Conservation (phyloP, 768 basidiomycete genomes). For the Stropharia rugosoannulata region DNA sequence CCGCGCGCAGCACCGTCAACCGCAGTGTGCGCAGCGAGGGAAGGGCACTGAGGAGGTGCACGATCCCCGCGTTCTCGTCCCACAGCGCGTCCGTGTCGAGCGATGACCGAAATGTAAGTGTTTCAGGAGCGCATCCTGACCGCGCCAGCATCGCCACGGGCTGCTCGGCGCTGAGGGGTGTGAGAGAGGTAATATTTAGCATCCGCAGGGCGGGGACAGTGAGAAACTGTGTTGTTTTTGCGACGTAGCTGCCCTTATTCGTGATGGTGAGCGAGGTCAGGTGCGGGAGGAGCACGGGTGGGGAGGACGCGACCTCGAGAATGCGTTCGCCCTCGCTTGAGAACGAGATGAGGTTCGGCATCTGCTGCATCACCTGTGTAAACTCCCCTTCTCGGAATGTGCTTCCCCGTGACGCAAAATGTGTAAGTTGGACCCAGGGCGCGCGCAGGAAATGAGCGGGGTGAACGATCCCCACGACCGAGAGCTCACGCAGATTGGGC, state of each 20-base stretch:
- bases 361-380: conserved; percentile 16
- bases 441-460: conserved; percentile 18
- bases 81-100: conserved; percentile 13
- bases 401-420: conserved; percentile 14
- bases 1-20: conserved; percentile 15
- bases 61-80: conserved; percentile 20
- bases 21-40: conserved; percentile 16
- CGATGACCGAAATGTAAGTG: conserved; percentile 15
- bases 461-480: conserved; percentile 10
- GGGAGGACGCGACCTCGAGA: conserved; percentile 18
- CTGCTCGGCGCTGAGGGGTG: conserved; percentile 13
- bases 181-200: conserved; percentile 16
- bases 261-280: conserved; percentile 16
- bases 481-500: conserved; percentile 15
- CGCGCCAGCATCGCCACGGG: conserved; percentile 17
- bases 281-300: conserved; percentile 17
- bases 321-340: conserved; percentile 20
- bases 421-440: conserved; percentile 23
- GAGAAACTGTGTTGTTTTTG: conserved; percentile 21
- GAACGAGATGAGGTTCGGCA: conserved; percentile 15
- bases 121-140: conserved; percentile 14
- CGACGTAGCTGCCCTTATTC: conserved; percentile 23
- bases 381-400: conserved; percentile 24
- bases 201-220: conserved; percentile 19
- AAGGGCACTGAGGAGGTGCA: conserved; percentile 14